Conservation (phyloP, 2,329 filamentous ascomycete genomes). For the Penicillium sp. region DNA sequence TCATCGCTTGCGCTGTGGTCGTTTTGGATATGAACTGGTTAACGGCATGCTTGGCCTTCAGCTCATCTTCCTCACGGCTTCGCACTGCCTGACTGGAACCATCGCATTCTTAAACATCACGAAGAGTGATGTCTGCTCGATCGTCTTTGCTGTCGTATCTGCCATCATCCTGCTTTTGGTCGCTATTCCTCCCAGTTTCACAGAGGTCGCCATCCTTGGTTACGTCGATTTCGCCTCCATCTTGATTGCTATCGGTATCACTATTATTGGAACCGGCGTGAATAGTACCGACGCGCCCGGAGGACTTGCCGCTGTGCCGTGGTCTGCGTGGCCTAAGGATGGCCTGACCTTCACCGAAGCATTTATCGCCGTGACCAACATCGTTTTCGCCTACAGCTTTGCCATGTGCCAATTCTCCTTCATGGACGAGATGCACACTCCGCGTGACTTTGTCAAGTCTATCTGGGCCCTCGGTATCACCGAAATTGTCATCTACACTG, state of each 20-base stretch:
- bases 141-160: constrained; percentile 45
- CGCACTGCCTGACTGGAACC: constrained; percentile 49
- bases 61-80: constrained; percentile 46
- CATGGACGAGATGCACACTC: constrained; percentile 39
- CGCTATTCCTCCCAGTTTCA: constrained; percentile 35
- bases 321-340: constrained; percentile 28
- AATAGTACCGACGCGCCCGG: constrained; percentile 21
- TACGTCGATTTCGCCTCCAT: constrained; percentile 38
- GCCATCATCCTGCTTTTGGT: constrained; percentile 35
- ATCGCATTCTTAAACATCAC: constrained; percentile 48
- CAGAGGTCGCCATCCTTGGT: constrained; percentile 38
- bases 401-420: constrained; percentile 43
- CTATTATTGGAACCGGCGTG: constrained; percentile 36
- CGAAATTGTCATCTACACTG: constrained; percentile 36
- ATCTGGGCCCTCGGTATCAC: constrained; percentile 42
- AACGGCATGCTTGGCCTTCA: constrained; percentile 46
- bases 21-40: constrained; percentile 44
- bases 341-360: constrained; percentile 29
- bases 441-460: constrained; percentile 36
- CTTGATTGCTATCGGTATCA: constrained; percentile 34
- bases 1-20: constrained; percentile 43
- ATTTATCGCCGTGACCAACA: constrained; percentile 36
- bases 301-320: constrained; percentile 29
- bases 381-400: constrained; percentile 46
- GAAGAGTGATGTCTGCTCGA: constrained; percentile 39